Evolutionary conservation across 495 filamentous ascomycete species (phyloP).

Genomic region (Annulohypoxylon bovei): DNA sequence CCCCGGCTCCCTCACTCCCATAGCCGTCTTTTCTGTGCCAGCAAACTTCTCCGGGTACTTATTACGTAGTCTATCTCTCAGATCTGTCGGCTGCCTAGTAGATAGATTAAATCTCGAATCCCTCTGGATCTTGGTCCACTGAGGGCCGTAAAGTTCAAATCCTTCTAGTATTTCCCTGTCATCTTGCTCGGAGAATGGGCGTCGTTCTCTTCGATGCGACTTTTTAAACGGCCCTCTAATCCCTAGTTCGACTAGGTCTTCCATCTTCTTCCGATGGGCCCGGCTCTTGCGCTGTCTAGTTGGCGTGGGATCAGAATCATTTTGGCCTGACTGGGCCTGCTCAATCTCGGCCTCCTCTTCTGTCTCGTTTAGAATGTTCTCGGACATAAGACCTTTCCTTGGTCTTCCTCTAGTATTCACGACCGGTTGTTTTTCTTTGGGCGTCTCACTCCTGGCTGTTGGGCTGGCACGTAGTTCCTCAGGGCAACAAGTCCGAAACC

Average conservation of each 20-base stretch:
- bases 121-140: slow-evolving; percentile 82
- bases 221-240: slow-evolving; percentile 65
- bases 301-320: slow-evolving; percentile 42
- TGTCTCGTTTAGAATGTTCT: slow-evolving; percentile 59
- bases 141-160: slow-evolving; percentile 76
- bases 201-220: slow-evolving; percentile 62
- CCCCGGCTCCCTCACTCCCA: slow-evolving; percentile 52
- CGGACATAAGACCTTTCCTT: slow-evolving; percentile 54
- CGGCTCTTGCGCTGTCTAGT: slow-evolving; percentile 57
- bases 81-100: slow-evolving; percentile 76
- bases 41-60: slow-evolving; percentile 73
- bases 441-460: slow-evolving; percentile 21
- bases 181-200: slow-evolving; percentile 77
- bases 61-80: slow-evolving; percentile 84
- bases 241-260: slow-evolving; percentile 66
- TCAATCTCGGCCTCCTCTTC: slow-evolving; percentile 44
- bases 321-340: slow-evolving; percentile 33
- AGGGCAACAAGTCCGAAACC: slow-evolving; percentile 82
- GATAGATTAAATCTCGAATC: slow-evolving; percentile 73
- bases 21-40: slow-evolving; percentile 64
- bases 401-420: slow-evolving; percentile 38
- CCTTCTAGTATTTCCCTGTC: slow-evolving; percentile 81
- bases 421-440: slow-evolving; percentile 25
- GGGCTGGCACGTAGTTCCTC: slow-evolving; percentile 56
- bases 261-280: slow-evolving; percentile 63